phyloP scores from a whole-genome alignment of 2,329 filamentous ascomycete species.

The Aspergillus ochraceus region DNA sequence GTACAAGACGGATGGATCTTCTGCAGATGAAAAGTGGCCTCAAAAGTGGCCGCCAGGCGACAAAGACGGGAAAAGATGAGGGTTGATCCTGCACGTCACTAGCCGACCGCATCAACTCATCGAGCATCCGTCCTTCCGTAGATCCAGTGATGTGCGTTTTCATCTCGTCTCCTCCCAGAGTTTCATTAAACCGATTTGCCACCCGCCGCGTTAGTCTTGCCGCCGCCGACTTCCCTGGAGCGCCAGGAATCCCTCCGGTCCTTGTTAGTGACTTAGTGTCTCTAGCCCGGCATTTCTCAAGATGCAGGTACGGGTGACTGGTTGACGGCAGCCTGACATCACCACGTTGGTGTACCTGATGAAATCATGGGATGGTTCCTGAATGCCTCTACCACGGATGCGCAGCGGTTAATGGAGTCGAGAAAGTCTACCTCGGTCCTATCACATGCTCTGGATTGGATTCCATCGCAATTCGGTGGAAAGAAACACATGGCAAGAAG shows the following conservation, averaged over 20 bases:
- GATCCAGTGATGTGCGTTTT: conserved; percentile 7
- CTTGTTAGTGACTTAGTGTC: neutral
- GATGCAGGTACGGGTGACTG: neutral
- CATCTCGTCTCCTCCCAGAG: neutral
- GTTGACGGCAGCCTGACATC: neutral
- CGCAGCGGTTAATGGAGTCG: neutral
- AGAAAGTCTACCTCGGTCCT: neutral
- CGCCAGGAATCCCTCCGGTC: neutral
- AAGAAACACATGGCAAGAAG: conserved; percentile 21
- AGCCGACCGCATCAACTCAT: conserved; percentile 9
- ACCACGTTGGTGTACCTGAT: neutral
- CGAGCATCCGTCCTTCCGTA: conserved; percentile 9
- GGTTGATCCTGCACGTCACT: conserved; percentile 17
- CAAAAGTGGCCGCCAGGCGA: neutral
- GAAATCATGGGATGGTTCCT: neutral
- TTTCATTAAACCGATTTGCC: conserved; percentile 2
- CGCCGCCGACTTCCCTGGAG: neutral
- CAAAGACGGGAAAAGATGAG: conserved; percentile 2
- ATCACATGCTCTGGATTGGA: conserved; percentile 2
- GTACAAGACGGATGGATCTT: conserved; percentile 14
- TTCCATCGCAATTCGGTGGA: conserved; percentile 1
- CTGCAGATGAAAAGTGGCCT: conserved; percentile 19
- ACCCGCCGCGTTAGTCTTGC: neutral
- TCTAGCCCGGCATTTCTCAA: neutral
- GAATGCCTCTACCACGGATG: neutral